These are phyloP conservation scores for Clavispora asparagi DNA, from an alignment of 805 yeast species.

Conservation along the genomic window DNA sequence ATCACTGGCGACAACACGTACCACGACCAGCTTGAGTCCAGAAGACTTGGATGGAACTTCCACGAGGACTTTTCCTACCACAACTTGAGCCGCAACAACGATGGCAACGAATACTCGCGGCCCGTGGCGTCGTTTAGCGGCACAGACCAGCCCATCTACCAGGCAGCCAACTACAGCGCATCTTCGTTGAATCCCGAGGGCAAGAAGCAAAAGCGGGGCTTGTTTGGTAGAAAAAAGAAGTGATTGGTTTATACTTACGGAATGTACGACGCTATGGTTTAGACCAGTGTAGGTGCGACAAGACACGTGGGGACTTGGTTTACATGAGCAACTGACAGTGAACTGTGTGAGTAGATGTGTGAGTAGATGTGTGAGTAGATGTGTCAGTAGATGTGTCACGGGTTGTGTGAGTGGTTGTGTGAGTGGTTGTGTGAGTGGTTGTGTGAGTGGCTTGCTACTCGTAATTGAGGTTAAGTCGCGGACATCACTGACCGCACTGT, in stretches of 20 bases:
- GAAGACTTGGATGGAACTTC: conserved; percentile 80
- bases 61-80: conserved; percentile 68
- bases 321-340: too few relatives aligned
- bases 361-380: too few relatives aligned
- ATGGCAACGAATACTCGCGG: conserved; percentile 24
- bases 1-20: conserved; percentile 83
- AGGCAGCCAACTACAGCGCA: conserved; percentile 60
- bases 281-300: background rate
- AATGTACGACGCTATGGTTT: background rate
- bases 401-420: too few relatives aligned
- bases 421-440: too few relatives aligned
- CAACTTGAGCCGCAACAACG: conserved; percentile 26
- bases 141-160: conserved; percentile 40
- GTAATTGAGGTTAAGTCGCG: too few relatives aligned
- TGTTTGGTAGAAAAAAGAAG: conserved; percentile 62
- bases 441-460: too few relatives aligned
- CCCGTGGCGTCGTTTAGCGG: conserved; percentile 34
- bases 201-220: conserved; percentile 72
- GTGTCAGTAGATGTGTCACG: too few relatives aligned
- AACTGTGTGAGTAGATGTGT: too few relatives aligned
- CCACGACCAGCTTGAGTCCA: conserved; percentile 77
- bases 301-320: too few relatives aligned
- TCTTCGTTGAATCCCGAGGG: conserved; percentile 35
- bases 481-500: too few relatives aligned
- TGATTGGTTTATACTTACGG: background rate